phyloP scores from a whole-genome alignment of 768 basidiomycete species.

The Collybia sp. region DNA sequence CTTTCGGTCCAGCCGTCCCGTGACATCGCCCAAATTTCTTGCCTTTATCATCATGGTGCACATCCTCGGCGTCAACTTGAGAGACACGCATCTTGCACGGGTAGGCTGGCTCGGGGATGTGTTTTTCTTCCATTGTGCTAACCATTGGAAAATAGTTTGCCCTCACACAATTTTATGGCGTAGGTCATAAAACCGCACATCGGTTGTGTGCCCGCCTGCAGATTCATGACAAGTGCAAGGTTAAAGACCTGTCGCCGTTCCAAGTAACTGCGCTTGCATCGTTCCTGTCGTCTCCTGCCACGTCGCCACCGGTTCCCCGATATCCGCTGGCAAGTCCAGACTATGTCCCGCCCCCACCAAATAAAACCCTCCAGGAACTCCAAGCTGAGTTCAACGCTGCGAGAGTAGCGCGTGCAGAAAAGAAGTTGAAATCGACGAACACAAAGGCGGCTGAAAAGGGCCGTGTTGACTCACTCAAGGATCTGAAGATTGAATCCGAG shows the following conservation, averaged over 20 bases:
- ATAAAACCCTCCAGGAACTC: conserved; percentile 30
- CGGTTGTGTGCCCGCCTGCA: conserved; percentile 89
- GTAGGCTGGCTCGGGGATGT: conserved; percentile 36
- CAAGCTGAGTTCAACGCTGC: conserved; percentile 33
- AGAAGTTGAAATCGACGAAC: conserved; percentile 19
- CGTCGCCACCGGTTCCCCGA: conserved; percentile 59
- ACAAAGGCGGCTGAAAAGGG: conserved; percentile 10
- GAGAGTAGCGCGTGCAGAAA: conserved; percentile 23
- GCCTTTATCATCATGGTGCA: conserved; percentile 57
- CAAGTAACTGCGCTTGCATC: conserved; percentile 93
- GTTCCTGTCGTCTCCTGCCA: conserved; percentile 87
- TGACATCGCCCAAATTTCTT: conserved; percentile 9
- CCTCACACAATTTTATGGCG: conserved; percentile 86
- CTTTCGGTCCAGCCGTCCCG: conserved; percentile 6
- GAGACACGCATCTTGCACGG: conserved; percentile 71
- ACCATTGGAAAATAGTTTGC: conserved; percentile 58
- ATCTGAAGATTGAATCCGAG: conserved; percentile 85
- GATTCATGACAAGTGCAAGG: conserved; percentile 81
- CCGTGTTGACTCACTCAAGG: conserved; percentile 58
- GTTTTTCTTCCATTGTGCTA: no score
- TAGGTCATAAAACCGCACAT: conserved; percentile 70
- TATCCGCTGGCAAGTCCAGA: conserved; percentile 59
- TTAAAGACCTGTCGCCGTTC: conserved; percentile 75
- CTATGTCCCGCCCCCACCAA: conserved; percentile 46
- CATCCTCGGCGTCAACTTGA: conserved; percentile 80